Base-by-base conservation (phyloP, 108 stramenopile genomes). In the Stephanodiscus triporus region DNA sequence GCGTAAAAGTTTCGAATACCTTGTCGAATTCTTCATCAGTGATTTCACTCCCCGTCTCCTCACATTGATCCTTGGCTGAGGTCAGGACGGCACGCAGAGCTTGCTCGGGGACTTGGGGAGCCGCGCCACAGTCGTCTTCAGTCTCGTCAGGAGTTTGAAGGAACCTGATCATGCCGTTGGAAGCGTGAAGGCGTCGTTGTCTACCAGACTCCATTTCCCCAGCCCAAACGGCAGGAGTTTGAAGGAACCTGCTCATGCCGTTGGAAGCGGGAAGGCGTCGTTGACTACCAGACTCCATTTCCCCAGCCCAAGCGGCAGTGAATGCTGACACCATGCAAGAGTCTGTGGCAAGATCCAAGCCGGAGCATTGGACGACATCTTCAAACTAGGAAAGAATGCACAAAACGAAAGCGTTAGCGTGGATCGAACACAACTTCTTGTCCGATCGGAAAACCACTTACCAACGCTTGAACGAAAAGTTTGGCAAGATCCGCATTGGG, bases 11-110 rank as follows among this genome's bases (percentile, higher is more conserved):
- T 22, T 23, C 13, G 30, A 72, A 48, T 16, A 59, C 48, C 13
- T 57, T 22, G 9, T 79, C 48, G 71, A 61, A 79, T 36, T 71
- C 71, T 0, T 45, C 71, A 24, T 63, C 68, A 29, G 67, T 64
- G 40, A 69, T 51, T 36, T 9, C 23, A 22, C n/a, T 57, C 9
- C 42, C 63, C 4, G 23, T 9, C 26, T 63, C 63, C 29, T 66
- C 57, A 63, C 79, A 80, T 54, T 70, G 38, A 22, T 73, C 54
- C 19, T 62, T 68, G 29, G 67, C 40, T 9, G n/a, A 27, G n/a
- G n/a, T 29, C 48, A 80, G 26, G 42, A 64, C 63, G 63, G 45
- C 45, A 24, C 59, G 55, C 54, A 80, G 38, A 40, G 48, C 16
- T n/a, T 67, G 20, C 5, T 69, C 67, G 10, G 54, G 60, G 38